Percentiles rank a stretch among this genome's conserved stretches.
Evolutionary conservation across 2,329 filamentous ascomycete species (phyloP).

Genomic region (Trichoderma gracile): DNA sequence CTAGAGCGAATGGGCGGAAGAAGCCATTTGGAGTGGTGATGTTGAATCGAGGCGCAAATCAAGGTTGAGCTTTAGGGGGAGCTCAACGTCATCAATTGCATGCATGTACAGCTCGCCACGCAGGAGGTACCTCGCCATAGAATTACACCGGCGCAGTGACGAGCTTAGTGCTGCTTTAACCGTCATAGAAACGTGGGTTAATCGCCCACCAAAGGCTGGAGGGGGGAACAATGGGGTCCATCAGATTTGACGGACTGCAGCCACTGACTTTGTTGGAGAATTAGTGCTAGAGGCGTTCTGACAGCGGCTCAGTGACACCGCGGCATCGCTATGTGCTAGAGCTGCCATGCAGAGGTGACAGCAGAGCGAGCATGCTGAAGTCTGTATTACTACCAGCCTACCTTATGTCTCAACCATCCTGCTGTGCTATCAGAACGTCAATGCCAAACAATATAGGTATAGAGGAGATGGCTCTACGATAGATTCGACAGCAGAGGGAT

Average conservation of each 20-base stretch:
- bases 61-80: not conserved
- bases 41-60: conserved; percentile 18
- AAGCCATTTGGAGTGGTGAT: conserved; percentile 14
- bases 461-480: too few species aligned
- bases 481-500: too few species aligned
- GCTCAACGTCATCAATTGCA: conserved; percentile 22
- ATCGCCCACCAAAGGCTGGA: not conserved
- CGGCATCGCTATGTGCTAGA: too few species aligned
- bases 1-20: conserved; percentile 9
- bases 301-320: not conserved
- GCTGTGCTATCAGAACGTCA: too few species aligned
- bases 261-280: too few species aligned
- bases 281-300: not conserved
- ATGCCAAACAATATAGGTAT: too few species aligned
- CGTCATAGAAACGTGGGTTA: not conserved
- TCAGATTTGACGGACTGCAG: not conserved
- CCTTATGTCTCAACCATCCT: too few species aligned
- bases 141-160: not conserved
- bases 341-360: too few species aligned
- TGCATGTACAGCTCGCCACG: not conserved
- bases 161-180: not conserved
- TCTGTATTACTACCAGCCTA: too few species aligned
- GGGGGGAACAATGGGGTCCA: not conserved
- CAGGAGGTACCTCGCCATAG: too few species aligned
- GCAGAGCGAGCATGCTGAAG: too few species aligned